Evolutionary conservation across 305 asterid genomes (phyloP).

Genomic region (Ilex paraguariensis): DNA sequence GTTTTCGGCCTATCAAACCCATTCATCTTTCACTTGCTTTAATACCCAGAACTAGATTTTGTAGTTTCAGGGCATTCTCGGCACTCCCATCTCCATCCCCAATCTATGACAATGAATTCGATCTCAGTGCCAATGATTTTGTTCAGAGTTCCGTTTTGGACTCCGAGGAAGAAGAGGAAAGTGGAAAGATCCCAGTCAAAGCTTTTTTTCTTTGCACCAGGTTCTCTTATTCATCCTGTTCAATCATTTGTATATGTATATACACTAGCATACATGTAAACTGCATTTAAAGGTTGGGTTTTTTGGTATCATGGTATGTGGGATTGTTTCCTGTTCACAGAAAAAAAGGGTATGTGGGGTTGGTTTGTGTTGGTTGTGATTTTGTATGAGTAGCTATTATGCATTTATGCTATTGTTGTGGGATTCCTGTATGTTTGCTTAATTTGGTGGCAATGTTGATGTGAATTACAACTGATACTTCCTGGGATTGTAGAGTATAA

Average conservation of each 20-base stretch:
- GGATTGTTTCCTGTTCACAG: no score
- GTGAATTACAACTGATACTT: no score
- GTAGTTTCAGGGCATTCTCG: conserved; percentile 53
- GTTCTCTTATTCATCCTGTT: conserved; percentile 26
- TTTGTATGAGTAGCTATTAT: no score
- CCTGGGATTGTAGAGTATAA: no score
- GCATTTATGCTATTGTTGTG: no score
- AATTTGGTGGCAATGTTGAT: no score
- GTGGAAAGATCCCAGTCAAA: conserved; percentile 65
- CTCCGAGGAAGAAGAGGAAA: conserved; percentile 35
- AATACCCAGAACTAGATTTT: conserved; percentile 26
- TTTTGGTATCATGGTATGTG: no score
- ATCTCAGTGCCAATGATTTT: conserved; percentile 27
- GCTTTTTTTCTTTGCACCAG: conserved; percentile 88
- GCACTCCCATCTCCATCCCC: conserved; percentile 56
- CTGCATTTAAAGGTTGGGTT: neutral
- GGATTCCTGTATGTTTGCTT: no score
- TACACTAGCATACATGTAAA: neutral
- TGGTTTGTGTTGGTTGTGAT: no score
- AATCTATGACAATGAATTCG: conserved; percentile 46
- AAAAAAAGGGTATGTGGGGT: no score
- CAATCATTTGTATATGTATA: neutral
- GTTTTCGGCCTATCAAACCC: conserved; percentile 23
- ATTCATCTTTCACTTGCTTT: conserved; percentile 17
- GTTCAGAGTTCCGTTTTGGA: conserved; percentile 20